Base-by-base conservation (phyloP, 1,139 yeast species). In the Blastobotrys serpentis region DNA sequence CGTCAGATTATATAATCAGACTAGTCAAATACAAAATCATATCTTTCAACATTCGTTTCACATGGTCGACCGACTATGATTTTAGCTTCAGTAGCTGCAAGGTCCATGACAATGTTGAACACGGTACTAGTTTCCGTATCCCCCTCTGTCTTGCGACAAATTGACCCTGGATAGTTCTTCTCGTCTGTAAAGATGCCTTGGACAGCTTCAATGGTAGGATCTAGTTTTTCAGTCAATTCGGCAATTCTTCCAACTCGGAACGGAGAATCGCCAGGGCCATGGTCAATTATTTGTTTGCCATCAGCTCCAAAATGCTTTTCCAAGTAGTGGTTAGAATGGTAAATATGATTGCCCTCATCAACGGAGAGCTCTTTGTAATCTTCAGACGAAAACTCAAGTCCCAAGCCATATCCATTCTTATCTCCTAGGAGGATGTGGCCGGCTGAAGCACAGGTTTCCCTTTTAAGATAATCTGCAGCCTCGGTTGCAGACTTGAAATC, bases 401-500 rank as follows among this genome's bases (percentile, higher is more conserved):
- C 58, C 2, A 46, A 39, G n/a, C 53, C 54, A 14, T 7, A 29
- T 5, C 45, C 48, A 7, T 41, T 42, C 1, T 53, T 48, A 22
- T 57, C 61, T 4, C 53, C 60, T 4, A 58, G 47, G 4, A 58
- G 49, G 26, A 56, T 52, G 43, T 58, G 57, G 14, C 51, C 58
- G 2, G 61, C 50, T 8, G 60, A 51, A 10, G 61, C 54, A 14
- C 55, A 44, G 10, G 46, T 33, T 3, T 68, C 68, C 4, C 43
- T 41, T 7, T 53, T 49, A 18, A 65, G 49, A 16, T 46, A 47
- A 6, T 48, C 49, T 6, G 62, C 46, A 1, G 66, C 65, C n/a
- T 61, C 65, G 16, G 53, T 59, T 7, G 64, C 64, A 5, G 60
- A 48, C 10, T 49, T 43, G 36, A 58, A 56, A 37, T 65, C 65